phyloP scores from a whole-genome alignment of 208 protist genomes.

The Leishmania braziliensis region DNA sequence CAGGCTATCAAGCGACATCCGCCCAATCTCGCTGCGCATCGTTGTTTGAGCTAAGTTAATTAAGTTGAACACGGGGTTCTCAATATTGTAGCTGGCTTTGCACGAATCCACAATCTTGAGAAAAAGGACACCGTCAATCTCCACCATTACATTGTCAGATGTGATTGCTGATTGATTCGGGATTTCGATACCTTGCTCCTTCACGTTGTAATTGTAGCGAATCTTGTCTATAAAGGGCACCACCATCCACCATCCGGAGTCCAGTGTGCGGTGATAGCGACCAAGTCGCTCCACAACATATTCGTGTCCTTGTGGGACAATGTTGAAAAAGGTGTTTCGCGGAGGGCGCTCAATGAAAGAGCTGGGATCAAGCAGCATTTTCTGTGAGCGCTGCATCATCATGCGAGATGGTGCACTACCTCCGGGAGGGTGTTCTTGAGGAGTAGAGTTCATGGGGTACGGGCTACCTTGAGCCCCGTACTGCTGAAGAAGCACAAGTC shows the following conservation, averaged over 20 bases:
- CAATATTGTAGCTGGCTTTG: slow-evolving; percentile 94
- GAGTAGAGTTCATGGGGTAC: slow-evolving; percentile 15
- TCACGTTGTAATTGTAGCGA: slow-evolving; percentile 95
- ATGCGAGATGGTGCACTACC: slow-evolving; percentile 19
- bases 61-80: slow-evolving; percentile 95
- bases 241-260: slow-evolving; percentile 91
- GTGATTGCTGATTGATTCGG: slow-evolving; percentile 95
- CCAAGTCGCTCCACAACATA: slow-evolving; percentile 96
- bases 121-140: slow-evolving; percentile 96
- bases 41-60: slow-evolving; percentile 97
- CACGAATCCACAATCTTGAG: slow-evolving; percentile 90
- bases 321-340: slow-evolving; percentile 87
- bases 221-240: slow-evolving; percentile 94
- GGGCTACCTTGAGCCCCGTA: slow-evolving; percentile 16
- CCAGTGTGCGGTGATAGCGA: slow-evolving; percentile 90
- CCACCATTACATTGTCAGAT: slow-evolving; percentile 95
- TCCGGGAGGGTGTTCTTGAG: slow-evolving; percentile 20
- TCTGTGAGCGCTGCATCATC: slow-evolving; percentile 41
- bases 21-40: slow-evolving; percentile 96
- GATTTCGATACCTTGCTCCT: slow-evolving; percentile 92
- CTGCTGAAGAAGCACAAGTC: slow-evolving; percentile 21
- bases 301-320: slow-evolving; percentile 94
- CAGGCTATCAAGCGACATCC: slow-evolving; percentile 93
- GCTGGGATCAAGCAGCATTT: slow-evolving; percentile 48
- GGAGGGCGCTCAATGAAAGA: slow-evolving; percentile 70